Evolutionary conservation across 2,329 filamentous ascomycete genomes (phyloP).

Genomic region (Aspergillus quadrilineatus): DNA sequence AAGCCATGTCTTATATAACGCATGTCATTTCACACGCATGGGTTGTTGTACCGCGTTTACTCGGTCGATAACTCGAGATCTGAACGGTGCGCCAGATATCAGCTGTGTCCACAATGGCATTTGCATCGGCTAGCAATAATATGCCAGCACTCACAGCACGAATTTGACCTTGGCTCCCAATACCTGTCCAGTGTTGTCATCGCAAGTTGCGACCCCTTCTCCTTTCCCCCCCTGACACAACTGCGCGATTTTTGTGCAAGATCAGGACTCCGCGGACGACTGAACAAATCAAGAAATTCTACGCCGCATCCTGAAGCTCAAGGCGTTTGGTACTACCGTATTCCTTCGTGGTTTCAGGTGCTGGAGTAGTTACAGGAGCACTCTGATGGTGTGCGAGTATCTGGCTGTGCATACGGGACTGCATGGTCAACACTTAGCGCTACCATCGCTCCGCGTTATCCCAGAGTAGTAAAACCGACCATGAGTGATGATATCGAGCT

Average conservation of each 20-base stretch:
- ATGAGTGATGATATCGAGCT: background rate
- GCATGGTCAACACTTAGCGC: background rate
- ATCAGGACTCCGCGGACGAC: background rate
- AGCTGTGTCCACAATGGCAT: no score
- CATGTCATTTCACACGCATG: constrained; percentile 1
- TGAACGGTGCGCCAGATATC: background rate
- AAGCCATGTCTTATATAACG: background rate
- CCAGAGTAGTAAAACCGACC: background rate
- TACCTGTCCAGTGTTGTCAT: background rate
- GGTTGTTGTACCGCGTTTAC: background rate
- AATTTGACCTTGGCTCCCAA: background rate
- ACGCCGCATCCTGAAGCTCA: background rate
- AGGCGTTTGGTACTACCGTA: background rate
- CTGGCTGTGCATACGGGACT: background rate
- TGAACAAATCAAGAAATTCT: background rate
- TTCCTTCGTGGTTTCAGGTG: constrained; percentile 1
- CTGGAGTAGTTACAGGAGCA: background rate
- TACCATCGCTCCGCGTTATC: background rate
- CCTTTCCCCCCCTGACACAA: background rate
- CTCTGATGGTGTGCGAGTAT: background rate
- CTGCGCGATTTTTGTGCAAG: background rate
- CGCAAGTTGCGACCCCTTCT: background rate
- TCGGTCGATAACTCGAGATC: background rate
- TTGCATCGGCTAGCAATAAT: background rate
- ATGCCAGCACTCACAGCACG: background rate